Conservation (phyloP, 768 basidiomycete genomes). For the Sporobolomyces pararoseus region DNA sequence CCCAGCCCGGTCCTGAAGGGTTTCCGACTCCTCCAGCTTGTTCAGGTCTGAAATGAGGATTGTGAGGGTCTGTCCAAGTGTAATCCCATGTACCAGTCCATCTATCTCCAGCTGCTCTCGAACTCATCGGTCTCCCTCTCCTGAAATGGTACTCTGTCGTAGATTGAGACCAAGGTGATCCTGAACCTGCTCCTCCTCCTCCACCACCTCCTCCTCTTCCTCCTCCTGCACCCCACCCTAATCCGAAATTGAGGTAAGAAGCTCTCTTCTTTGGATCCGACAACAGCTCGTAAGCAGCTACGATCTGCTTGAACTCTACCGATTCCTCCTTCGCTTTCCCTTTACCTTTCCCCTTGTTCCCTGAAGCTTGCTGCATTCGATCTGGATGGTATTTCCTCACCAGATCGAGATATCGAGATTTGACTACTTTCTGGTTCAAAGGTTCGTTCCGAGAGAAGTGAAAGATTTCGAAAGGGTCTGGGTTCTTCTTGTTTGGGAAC, state of each 20-base stretch:
- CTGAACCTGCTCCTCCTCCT: not conserved
- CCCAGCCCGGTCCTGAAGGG: constrained; percentile 14
- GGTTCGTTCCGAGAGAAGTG: constrained; percentile 18
- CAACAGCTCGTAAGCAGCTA: constrained; percentile 33
- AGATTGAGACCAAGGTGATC: constrained; percentile 16
- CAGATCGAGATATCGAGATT: constrained; percentile 31
- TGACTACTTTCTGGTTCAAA: constrained; percentile 6
- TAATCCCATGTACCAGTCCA: constrained; percentile 8
- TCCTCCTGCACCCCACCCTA: constrained; percentile 22
- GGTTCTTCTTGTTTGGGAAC: constrained; percentile 22
- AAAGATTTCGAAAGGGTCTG: constrained; percentile 39
- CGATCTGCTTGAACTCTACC: constrained; percentile 27
- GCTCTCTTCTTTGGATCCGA: constrained; percentile 13
- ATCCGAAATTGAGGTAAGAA: constrained; percentile 18
- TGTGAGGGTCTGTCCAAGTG: constrained; percentile 36
- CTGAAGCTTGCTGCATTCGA: not conserved
- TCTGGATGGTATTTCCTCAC: constrained; percentile 36
- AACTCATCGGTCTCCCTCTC: constrained; percentile 23
- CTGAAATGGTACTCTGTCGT: constrained; percentile 35
- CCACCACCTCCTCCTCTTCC: not conserved
- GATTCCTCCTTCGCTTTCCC: constrained; percentile 15
- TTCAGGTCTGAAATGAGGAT: constrained; percentile 33
- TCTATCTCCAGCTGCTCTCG: not conserved
- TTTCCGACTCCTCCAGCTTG: constrained; percentile 7
- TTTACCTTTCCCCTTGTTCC: constrained; percentile 2